Evolutionary conservation across 805 yeast genomes (phyloP), one percentile per base, ranked within the genome.

Genomic region (Teunomyces cretensis): DNA sequence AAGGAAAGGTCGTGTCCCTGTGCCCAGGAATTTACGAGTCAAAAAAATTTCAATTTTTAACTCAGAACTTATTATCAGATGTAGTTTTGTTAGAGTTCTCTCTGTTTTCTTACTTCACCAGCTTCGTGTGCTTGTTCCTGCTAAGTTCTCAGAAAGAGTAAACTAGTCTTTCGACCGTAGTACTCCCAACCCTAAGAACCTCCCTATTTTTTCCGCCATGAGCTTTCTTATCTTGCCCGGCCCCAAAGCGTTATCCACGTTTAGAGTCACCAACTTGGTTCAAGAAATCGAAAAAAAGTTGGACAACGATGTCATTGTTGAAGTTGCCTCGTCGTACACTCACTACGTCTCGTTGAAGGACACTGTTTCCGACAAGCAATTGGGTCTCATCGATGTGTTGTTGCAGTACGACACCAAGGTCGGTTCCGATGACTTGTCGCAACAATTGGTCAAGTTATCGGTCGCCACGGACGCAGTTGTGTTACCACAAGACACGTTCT

Each of bases 181-280:
- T 26, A 26, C 28, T 26, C 28, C 28, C 6, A 4, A 4, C 22
- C 22, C 22, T 4, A 19, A 19, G 22, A 19, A 19, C 22, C 22
- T 6, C 3, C 22, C 22, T 6, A 4, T 19, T 6, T 19, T 19
- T 31, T 31, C n/a, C 13, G 35, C 41, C 33, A 55, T 55, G 59
- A 52, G 55, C 16, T 72, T 71, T 49, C 64, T 72, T 53, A 57
- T 70, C 49, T 74, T 89, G 53, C 85, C 96, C 38, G 99, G 99
- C 47, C 96, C 97, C 40, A 79, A 78, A 60, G 97, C 97, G 51
- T 75, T 90, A 62, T 91, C 98, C 42, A 79, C 79, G 41, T 92
- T 92, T 68, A 81, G 98, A 70, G 83, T 90, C 53, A 78, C 82
- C 49, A 85, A 78, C 54, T 74, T 91, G 69, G 74, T 81, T 53